Evolutionary conservation across 192 early-diverging fungal species (phyloP), one percentile per base, ranked within the genome.

Genomic region (Podila minutissima): DNA sequence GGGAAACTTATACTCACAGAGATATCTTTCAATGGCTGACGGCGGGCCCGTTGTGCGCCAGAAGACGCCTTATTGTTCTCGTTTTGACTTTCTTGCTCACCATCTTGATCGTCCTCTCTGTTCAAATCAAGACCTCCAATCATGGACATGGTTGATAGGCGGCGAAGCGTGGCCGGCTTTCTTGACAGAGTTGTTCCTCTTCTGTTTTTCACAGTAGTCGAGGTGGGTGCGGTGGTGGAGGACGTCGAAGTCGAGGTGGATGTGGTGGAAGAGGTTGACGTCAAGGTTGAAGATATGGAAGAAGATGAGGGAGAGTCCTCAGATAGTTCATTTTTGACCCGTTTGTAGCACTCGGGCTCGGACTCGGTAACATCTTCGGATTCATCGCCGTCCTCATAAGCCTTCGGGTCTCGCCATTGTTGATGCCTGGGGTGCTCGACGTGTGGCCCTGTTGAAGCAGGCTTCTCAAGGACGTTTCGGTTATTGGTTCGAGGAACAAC

Each of bases 61-160:
- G 50, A n/a, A 26, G 53, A 55, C 53, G 53, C 20, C 24, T 55
- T 19, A 53, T 19, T 55, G 22, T 55, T 55, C 24, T 55, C 53
- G 24, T 55, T 55, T 26, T 55, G 53, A 55, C 53, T 26, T 26
- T 55, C n/a, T 55, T 55, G 53, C 53, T 55, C 53, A 55, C 53
- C 53, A 55, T 55, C 53, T 55, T 24, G 53, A 55, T 55, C 53
- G 6, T 55, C 53, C 20, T 26, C 22, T 55, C n/a, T 7, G 53
- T 55, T 55, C 53, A 55, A 55, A 55, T 55, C 22, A 26, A 55
- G 2, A 11, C n/a, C 8, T 24, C n/a, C 53, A 55, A 55, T 26
- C 53, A 55, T 55, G 53, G 53, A 55, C 20, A 55, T 55, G 2
- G 53, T 55, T 26, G 53, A 55, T 1, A n/a, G 24, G n/a, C 53